These are phyloP conservation scores for Rachicladosporium sp. DNA, from an alignment of 2,329 filamentous ascomycete genomes.

Conservation along the genomic window DNA sequence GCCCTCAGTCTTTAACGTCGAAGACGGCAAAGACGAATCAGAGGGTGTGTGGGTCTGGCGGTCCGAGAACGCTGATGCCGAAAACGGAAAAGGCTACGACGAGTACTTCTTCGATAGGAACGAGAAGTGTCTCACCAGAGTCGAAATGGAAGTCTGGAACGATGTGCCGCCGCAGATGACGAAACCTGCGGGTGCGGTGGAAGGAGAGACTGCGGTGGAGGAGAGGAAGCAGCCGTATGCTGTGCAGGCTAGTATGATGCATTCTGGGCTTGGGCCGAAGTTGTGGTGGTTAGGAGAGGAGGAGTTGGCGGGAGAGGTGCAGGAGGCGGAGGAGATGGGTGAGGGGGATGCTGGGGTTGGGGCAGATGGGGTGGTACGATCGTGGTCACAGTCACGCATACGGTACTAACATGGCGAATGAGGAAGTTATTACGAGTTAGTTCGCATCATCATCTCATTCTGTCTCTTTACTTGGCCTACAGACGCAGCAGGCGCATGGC, in stretches of 20 bases:
- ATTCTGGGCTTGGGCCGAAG: constrained; percentile 34
- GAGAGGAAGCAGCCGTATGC: constrained; percentile 59
- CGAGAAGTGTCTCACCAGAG: constrained; percentile 75
- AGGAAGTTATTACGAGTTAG: no score
- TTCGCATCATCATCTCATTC: no score
- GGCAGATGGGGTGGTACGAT: no score
- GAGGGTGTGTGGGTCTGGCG: constrained; percentile 55
- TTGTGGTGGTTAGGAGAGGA: constrained; percentile 33
- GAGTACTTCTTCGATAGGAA: constrained; percentile 79
- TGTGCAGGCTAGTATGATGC: constrained; percentile 41
- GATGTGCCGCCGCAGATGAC: constrained; percentile 77
- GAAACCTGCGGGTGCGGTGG: constrained; percentile 46
- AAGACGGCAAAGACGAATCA: constrained; percentile 13
- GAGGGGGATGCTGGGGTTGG: constrained; percentile 2
- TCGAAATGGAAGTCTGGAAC: constrained; percentile 81
- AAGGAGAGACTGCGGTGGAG: constrained; percentile 39
- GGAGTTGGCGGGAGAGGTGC: constrained; percentile 4
- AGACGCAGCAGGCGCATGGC: no score
- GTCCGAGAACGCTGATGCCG: constrained; percentile 46
- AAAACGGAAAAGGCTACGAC: constrained; percentile 27
- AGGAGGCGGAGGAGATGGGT: constrained; percentile 15
- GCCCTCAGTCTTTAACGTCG: constrained; percentile 47
- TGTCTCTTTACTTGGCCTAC: no score
- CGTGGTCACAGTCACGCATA: no score
- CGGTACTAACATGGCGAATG: no score